These are phyloP conservation scores for Pelagophyceae sp. DNA, from an alignment of 352 stramenopile species.

Conservation along the genomic window DNA sequence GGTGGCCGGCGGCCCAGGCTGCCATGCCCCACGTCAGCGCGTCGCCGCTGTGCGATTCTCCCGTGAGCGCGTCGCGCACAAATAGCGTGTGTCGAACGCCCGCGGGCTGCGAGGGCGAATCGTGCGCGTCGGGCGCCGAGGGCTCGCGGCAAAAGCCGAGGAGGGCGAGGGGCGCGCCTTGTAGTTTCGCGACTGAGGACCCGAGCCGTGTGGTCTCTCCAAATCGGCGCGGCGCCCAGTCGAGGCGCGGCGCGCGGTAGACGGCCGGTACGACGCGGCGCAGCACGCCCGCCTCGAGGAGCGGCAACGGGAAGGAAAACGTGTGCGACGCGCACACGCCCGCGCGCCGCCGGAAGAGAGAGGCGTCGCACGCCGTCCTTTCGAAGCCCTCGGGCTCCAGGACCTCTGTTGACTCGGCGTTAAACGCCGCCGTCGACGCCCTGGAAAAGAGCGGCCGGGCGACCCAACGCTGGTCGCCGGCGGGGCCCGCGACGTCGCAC, in stretches of 20 bases:
- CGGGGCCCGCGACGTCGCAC: background rate
- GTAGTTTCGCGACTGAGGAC: too few relatives aligned
- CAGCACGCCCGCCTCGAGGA: conserved; percentile 7
- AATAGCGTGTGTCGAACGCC: background rate
- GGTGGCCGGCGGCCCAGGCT: background rate
- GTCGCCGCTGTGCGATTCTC: background rate
- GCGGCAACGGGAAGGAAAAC: conserved; percentile 1
- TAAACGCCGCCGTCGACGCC: background rate
- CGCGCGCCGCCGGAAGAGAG: background rate
- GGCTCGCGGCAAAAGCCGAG: background rate
- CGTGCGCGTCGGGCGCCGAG: background rate
- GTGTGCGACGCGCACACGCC: background rate
- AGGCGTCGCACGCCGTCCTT: background rate
- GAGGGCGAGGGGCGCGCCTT: background rate
- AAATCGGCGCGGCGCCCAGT: background rate
- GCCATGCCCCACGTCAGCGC: background rate
- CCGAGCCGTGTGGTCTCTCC: background rate
- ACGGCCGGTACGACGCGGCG: background rate
- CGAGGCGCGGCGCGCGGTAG: background rate
- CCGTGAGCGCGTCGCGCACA: background rate
- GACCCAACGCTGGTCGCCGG: too few relatives aligned
- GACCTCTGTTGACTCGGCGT: background rate
- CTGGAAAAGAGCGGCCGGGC: background rate
- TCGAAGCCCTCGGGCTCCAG: background rate
- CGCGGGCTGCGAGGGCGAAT: too few relatives aligned